phyloP scores from a whole-genome alignment of 2,329 filamentous ascomycete species.

The Fusarium poae region DNA sequence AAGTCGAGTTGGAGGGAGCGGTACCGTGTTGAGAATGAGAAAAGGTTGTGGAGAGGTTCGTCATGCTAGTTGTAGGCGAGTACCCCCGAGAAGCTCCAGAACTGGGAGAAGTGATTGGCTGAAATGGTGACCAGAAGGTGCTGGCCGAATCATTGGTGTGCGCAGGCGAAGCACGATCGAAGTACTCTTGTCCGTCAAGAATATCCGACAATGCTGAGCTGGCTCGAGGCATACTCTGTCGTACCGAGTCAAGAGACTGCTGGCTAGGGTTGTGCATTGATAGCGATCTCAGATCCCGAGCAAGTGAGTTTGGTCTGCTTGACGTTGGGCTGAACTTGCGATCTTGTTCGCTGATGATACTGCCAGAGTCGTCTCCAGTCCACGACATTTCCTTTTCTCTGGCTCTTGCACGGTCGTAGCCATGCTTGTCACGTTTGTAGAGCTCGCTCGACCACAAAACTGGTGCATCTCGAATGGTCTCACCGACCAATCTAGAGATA shows the following conservation, averaged over 20 bases:
- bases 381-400: slow-evolving; percentile 63
- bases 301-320: slow-evolving; percentile 64
- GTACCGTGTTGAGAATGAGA: slow-evolving; percentile 58
- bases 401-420: slow-evolving; percentile 63
- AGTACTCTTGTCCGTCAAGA: slow-evolving; percentile 77
- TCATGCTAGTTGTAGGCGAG: slow-evolving; percentile 72
- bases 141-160: slow-evolving; percentile 79
- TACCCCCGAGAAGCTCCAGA: slow-evolving; percentile 70
- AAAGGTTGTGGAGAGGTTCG: slow-evolving; percentile 67
- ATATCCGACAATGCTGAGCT: slow-evolving; percentile 73
- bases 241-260: slow-evolving; percentile 77
- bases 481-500: slow-evolving; percentile 85
- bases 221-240: slow-evolving; percentile 70
- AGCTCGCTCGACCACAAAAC: slow-evolving; percentile 94
- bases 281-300: slow-evolving; percentile 69
- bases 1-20: slow-evolving; percentile 61
- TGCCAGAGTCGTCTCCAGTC: slow-evolving; percentile 64
- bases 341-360: slow-evolving; percentile 68
- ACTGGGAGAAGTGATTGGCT: slow-evolving; percentile 74
- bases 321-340: slow-evolving; percentile 59
- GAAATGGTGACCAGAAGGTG: slow-evolving; percentile 92
- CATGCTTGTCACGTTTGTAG: slow-evolving; percentile 80
- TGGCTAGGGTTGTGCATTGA: slow-evolving; percentile 75
- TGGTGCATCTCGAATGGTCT: slow-evolving; percentile 85
- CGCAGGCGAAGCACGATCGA: slow-evolving; percentile 76